A percentile compares a stretch with the other conserved stretches of the same genome.
Conservation (phyloP, 2,329 filamentous ascomycete genomes). For the Xylariaceae sp. region DNA sequence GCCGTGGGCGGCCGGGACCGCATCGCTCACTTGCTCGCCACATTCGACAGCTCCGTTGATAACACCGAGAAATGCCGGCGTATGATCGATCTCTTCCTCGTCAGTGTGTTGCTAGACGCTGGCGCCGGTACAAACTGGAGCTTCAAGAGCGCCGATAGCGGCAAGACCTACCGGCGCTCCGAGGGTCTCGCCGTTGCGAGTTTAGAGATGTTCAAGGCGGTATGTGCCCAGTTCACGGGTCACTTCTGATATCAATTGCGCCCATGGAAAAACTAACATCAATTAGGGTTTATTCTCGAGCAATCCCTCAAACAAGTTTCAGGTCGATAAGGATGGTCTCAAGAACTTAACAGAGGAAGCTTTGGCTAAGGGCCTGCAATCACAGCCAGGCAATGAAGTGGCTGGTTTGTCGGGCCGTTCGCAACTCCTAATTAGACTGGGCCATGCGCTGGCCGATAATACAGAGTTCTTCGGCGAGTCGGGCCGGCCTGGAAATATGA, state of each 20-base stretch:
- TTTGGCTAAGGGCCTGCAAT: constrained; percentile 79
- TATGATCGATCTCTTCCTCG: constrained; percentile 56
- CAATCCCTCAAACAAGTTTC: constrained; percentile 71
- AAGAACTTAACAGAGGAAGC: constrained; percentile 66
- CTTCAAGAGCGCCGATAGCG: constrained; percentile 88
- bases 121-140: constrained; percentile 87
- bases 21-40: constrained; percentile 32
- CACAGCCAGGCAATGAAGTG: constrained; percentile 71
- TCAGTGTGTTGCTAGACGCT: constrained; percentile 79
- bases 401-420: constrained; percentile 81
- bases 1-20: constrained; percentile 50
- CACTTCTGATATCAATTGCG: background rate
- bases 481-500: constrained; percentile 86
- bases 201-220: constrained; percentile 85
- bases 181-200: constrained; percentile 55
- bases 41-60: constrained; percentile 35
- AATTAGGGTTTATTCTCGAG: constrained; percentile 75
- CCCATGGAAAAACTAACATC: background rate
- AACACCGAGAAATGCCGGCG: constrained; percentile 39
- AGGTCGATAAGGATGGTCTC: constrained; percentile 82
- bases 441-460: constrained; percentile 67
- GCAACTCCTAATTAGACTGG: constrained; percentile 69
- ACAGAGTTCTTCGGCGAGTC: constrained; percentile 78
- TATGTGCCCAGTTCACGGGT: constrained; percentile 13
- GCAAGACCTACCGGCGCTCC: constrained; percentile 73